These are phyloP conservation scores for Chalciporus piperatus DNA, from an alignment of 768 basidiomycete species.

Conservation along the genomic window DNA sequence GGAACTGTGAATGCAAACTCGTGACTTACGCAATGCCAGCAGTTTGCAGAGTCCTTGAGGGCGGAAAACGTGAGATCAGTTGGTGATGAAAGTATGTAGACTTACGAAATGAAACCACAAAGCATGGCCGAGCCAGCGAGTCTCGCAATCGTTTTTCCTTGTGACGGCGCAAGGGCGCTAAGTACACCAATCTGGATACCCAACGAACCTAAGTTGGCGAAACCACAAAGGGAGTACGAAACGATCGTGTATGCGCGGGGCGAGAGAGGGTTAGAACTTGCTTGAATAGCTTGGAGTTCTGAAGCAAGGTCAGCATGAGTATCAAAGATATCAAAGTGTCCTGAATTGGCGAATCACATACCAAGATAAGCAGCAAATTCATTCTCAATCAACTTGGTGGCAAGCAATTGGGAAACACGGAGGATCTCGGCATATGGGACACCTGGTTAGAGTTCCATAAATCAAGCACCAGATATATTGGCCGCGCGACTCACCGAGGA, in stretches of 20 bases:
- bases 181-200: constrained; percentile 86
- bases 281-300: constrained; percentile 46
- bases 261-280: constrained; percentile 52
- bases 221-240: constrained; percentile 87
- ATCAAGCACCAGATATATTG: neutral
- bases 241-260: constrained; percentile 78
- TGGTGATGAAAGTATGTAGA: neutral
- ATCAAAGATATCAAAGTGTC: neutral
- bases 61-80: neutral
- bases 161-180: constrained; percentile 64
- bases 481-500: constrained; percentile 42
- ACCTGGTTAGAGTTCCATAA: constrained; percentile 33
- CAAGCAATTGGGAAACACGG: constrained; percentile 74
- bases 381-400: constrained; percentile 83
- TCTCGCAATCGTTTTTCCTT: constrained; percentile 66
- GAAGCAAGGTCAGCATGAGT: constrained; percentile 7
- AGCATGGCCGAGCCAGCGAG: constrained; percentile 68
- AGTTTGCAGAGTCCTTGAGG: constrained; percentile 47
- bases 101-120: constrained; percentile 61
- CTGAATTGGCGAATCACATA: constrained; percentile 13
- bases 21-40: constrained; percentile 51
- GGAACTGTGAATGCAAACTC: neutral
- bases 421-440: constrained; percentile 83
- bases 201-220: constrained; percentile 82
- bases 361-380: constrained; percentile 76